These are phyloP conservation scores for Arthrocladium fulminans DNA, from an alignment of 2,329 filamentous ascomycete species.

Conservation along the genomic window DNA sequence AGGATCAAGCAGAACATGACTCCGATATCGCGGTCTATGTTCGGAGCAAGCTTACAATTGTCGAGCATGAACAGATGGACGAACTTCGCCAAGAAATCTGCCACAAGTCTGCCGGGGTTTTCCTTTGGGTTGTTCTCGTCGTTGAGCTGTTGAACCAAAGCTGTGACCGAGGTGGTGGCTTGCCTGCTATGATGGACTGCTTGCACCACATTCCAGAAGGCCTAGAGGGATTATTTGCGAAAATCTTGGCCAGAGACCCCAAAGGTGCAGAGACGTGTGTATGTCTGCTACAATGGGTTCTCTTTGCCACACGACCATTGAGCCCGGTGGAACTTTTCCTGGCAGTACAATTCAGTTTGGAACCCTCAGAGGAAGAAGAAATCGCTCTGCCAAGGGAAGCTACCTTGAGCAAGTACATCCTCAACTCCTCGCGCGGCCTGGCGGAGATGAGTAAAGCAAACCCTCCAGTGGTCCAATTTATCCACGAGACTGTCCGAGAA, in stretches of 20 bases:
- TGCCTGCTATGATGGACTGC: constrained; percentile 25
- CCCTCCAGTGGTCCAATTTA: constrained; percentile 37
- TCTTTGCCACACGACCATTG: constrained; percentile 42
- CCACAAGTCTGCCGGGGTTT: constrained; percentile 34
- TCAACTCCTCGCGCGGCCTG: constrained; percentile 44
- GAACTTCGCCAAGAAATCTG: constrained; percentile 27
- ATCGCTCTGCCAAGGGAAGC: constrained; percentile 22
- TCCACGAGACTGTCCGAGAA: constrained; percentile 34
- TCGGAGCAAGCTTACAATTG: not conserved
- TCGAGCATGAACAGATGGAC: not conserved
- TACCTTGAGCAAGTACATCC: constrained; percentile 25
- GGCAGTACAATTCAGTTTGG: constrained; percentile 25
- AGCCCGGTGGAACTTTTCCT: constrained; percentile 38
- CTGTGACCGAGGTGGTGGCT: constrained; percentile 23
- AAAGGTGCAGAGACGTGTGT: constrained; percentile 28
- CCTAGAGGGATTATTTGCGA: constrained; percentile 42
- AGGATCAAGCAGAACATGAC: constrained; percentile 28
- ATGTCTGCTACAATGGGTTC: constrained; percentile 38
- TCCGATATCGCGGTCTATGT: constrained; percentile 31
- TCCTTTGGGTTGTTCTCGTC: constrained; percentile 40
- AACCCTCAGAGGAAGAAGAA: not conserved
- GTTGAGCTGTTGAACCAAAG: constrained; percentile 39
- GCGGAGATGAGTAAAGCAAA: constrained; percentile 23
- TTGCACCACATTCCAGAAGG: constrained; percentile 33
- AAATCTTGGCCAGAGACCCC: constrained; percentile 43